Evolutionary conservation across 768 basidiomycete species (phyloP).

Genomic region (Dentipellis sp.): DNA sequence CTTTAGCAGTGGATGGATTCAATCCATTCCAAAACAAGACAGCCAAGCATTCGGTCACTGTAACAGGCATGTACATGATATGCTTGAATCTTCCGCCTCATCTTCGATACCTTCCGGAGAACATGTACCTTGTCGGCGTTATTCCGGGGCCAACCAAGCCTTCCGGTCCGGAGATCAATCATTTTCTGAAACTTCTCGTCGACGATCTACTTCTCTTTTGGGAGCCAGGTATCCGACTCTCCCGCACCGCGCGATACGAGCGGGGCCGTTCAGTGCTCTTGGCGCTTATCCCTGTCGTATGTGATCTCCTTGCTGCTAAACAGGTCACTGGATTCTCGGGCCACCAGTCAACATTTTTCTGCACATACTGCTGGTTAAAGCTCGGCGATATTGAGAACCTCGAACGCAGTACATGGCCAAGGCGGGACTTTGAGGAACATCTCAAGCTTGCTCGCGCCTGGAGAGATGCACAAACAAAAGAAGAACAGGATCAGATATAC

Average conservation of each 20-base stretch:
- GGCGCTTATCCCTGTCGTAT: conserved; percentile 8
- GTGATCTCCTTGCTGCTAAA: conserved; percentile 18
- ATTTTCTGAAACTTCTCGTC: conserved; percentile 10
- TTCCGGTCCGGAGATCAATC: not conserved
- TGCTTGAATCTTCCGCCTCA: conserved; percentile 21
- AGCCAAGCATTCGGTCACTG: conserved; percentile 1
- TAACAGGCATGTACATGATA: conserved; percentile 11
- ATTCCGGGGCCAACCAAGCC: not conserved
- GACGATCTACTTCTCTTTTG: conserved; percentile 9
- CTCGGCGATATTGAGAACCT: conserved; percentile 17
- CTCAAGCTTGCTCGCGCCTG: conserved; percentile 9
- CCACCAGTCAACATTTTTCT: conserved; percentile 14
- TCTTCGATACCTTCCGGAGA: conserved; percentile 20
- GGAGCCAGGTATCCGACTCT: conserved; percentile 5
- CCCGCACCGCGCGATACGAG: not conserved
- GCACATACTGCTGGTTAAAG: conserved; percentile 16
- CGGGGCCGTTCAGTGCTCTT: conserved; percentile 3
- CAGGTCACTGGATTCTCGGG: conserved; percentile 19
- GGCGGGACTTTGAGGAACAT: conserved; percentile 8
- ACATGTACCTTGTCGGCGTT: too few relatives aligned
- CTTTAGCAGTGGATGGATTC: conserved; percentile 13
- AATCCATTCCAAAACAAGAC: not conserved
- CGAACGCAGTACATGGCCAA: conserved; percentile 9
- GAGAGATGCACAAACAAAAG: conserved; percentile 13
- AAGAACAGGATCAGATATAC: conserved; percentile 11